phyloP scores from a whole-genome alignment of 2,329 filamentous ascomycete genomes.

The Claviceps sp. region DNA sequence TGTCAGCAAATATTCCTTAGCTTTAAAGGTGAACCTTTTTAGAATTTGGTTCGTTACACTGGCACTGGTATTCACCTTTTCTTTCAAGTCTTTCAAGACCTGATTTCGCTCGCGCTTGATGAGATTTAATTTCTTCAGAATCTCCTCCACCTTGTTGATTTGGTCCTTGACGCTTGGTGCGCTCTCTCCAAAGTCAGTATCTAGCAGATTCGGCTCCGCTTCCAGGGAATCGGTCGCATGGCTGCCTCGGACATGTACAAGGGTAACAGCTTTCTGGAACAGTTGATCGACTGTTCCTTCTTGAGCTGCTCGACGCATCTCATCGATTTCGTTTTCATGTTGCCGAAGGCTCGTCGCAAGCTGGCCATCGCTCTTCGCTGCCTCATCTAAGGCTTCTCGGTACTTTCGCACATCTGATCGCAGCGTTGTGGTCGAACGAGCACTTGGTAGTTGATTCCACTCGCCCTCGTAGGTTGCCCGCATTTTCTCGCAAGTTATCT shows the following conservation, averaged over 20 bases:
- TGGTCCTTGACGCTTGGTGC: constrained; percentile 75
- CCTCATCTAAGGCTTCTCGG: constrained; percentile 78
- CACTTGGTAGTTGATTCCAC: constrained; percentile 95
- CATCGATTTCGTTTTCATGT: constrained; percentile 79
- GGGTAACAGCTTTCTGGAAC: constrained; percentile 76
- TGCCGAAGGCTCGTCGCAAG: constrained; percentile 73
- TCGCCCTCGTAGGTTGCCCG: constrained; percentile 89
- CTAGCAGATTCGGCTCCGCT: constrained; percentile 67
- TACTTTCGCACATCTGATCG: constrained; percentile 81
- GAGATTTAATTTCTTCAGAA: constrained; percentile 79
- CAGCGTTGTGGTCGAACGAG: constrained; percentile 74
- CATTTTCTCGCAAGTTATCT: constrained; percentile 98
- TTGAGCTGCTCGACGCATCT: constrained; percentile 84
- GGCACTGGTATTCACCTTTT: constrained; percentile 57
- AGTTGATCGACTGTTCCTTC: constrained; percentile 76
- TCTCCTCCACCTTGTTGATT: constrained; percentile 75
- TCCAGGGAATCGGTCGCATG: constrained; percentile 46
- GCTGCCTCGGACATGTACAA: constrained; percentile 54
- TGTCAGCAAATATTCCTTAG: background rate
- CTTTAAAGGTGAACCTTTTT: background rate
- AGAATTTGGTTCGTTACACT: too few relatives aligned
- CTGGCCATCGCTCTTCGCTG: constrained; percentile 72
- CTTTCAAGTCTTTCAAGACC: constrained; percentile 91
- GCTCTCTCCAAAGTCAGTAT: constrained; percentile 79
- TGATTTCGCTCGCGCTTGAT: constrained; percentile 87